These are phyloP conservation scores for Boletus sensibilis DNA, from an alignment of 768 basidiomycete species.

Conservation along the genomic window DNA sequence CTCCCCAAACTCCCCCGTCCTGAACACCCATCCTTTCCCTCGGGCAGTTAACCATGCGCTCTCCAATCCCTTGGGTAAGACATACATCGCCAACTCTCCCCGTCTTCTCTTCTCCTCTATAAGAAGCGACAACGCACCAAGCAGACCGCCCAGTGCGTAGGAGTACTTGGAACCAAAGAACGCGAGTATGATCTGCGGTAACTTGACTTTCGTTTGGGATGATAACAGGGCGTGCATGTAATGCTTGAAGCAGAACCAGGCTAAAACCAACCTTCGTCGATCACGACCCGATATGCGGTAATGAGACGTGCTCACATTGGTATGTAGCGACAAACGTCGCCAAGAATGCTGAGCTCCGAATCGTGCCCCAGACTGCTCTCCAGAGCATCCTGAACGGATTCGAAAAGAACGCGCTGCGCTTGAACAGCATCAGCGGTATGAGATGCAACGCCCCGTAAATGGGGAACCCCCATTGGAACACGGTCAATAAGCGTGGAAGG, in stretches of 20 bases:
- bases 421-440: conserved; percentile 83
- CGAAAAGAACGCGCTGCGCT: conserved; percentile 59
- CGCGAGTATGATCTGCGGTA: conserved; percentile 50
- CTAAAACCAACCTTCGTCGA: conserved; percentile 32
- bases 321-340: conserved; percentile 80
- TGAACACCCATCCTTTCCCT: conserved; percentile 72
- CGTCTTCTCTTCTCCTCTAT: conserved; percentile 88
- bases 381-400: conserved; percentile 67
- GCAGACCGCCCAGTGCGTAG: conserved; percentile 73
- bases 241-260: conserved; percentile 65
- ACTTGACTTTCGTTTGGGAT: conserved; percentile 33
- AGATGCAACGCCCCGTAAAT: conserved; percentile 90
- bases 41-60: conserved; percentile 83
- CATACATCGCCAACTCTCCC: conserved; percentile 90
- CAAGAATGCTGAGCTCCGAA: conserved; percentile 84
- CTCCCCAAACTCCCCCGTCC: conserved; percentile 69
- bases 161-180: conserved; percentile 65
- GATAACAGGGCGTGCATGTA: conserved; percentile 51
- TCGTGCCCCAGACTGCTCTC: conserved; percentile 66
- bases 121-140: conserved; percentile 75
- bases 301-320: conserved; percentile 54
- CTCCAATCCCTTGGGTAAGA: conserved; percentile 85
- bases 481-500: conserved; percentile 64
- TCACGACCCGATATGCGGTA: neutral
- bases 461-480: conserved; percentile 81